Evolutionary conservation across 345 rosid genomes (phyloP).

Genomic region (Geranium brycei): DNA sequence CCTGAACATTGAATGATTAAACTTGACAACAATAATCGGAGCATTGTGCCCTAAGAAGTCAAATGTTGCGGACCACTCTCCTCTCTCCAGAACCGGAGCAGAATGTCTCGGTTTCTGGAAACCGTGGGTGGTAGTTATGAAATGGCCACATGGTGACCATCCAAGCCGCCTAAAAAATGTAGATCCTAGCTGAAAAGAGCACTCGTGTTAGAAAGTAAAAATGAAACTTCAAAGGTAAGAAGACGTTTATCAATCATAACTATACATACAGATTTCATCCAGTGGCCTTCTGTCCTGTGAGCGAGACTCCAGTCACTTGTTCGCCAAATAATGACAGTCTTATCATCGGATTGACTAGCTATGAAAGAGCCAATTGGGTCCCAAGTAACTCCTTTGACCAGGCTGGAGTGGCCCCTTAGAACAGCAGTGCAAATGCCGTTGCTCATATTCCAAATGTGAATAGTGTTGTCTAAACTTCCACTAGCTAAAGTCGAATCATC

Average conservation of each 20-base stretch:
- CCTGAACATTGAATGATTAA: conserved; percentile 91
- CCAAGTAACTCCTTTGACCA: conserved; percentile 97
- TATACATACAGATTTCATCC: conserved; percentile 85
- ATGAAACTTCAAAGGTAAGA: background rate
- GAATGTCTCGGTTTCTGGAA: conserved; percentile 99
- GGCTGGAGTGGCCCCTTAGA: conserved; percentile 93
- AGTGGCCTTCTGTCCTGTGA: conserved; percentile 91
- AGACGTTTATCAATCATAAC: background rate
- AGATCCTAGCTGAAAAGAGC: conserved; percentile 68
- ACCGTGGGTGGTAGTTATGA: conserved; percentile 93
- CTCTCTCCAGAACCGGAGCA: conserved; percentile 97
- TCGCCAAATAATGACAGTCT: conserved; percentile 96
- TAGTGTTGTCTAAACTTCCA: conserved; percentile 93
- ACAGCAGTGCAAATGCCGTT: conserved; percentile 91
- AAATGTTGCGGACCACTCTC: conserved; percentile 95
- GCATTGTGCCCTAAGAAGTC: conserved; percentile 99
- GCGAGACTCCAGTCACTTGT: conserved; percentile 98
- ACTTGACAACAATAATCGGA: conserved; percentile 86
- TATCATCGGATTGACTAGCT: conserved; percentile 98
- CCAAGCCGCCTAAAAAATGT: conserved; percentile 98
- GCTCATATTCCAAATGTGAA: conserved; percentile 92
- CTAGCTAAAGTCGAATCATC: conserved; percentile 94
- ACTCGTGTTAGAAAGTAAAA: conserved; percentile 14
- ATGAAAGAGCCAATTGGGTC: conserved; percentile 96
- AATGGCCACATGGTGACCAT: conserved; percentile 99